These are phyloP conservation scores for Carex kokanica DNA, from an alignment of 176 grass and related monocot genomes.

Conservation along the genomic window DNA sequence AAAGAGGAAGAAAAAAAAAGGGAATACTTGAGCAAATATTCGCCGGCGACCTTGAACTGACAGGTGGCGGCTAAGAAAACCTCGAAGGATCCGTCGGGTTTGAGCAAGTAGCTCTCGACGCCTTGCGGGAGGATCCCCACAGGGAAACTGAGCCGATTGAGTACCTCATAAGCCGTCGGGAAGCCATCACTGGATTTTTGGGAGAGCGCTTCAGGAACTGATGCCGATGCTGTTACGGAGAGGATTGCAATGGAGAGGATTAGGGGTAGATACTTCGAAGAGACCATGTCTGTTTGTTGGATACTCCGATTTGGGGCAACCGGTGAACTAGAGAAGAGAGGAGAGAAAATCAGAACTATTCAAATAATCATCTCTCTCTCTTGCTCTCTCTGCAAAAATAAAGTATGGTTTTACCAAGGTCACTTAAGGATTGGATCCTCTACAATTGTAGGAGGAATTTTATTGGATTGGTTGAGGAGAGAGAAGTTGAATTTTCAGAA, in stretches of 20 bases:
- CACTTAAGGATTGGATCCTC: not conserved
- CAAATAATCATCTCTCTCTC: not conserved
- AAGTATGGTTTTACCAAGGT: no score
- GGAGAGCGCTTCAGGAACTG: not conserved
- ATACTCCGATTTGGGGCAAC: not conserved
- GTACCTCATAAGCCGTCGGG: conserved; percentile 59
- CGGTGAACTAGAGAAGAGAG: not conserved
- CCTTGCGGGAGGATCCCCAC: conserved; percentile 59
- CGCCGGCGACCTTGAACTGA: conserved; percentile 43
- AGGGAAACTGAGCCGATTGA: conserved; percentile 59
- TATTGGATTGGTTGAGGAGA: not conserved
- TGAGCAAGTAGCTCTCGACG: conserved; percentile 61
- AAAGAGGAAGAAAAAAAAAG: not conserved
- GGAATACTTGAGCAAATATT: conserved; percentile 28
- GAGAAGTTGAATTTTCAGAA: not conserved
- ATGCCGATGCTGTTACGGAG: not conserved
- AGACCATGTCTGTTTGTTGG: not conserved
- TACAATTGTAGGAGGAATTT: not conserved
- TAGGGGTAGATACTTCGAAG: not conserved
- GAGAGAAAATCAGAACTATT: conserved; percentile 12
- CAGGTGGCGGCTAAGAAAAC: conserved; percentile 59
- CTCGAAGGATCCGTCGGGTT: conserved; percentile 54
- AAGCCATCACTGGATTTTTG: not conserved
- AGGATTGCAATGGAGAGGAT: conserved; percentile 9
- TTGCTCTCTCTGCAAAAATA: not conserved